Conservation (phyloP, 371 early-diverging fungal species). For the Conidiobolus incongruus region DNA sequence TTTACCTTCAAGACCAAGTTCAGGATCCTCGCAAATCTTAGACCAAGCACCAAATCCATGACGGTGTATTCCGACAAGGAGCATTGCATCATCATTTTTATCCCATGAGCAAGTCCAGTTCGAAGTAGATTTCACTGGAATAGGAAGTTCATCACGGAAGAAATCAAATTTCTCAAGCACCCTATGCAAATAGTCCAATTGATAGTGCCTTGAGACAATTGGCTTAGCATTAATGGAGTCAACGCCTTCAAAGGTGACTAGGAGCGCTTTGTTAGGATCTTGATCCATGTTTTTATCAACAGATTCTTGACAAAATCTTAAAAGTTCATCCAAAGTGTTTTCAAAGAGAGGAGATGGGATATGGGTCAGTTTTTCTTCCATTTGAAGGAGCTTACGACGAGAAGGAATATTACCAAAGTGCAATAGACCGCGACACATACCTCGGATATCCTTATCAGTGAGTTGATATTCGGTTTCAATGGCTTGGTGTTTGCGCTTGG, state of each 20-base stretch:
- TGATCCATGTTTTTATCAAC: conserved; percentile 21
- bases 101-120: conserved; percentile 82
- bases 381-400: conserved; percentile 52
- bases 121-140: conserved; percentile 51
- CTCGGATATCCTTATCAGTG: conserved; percentile 65
- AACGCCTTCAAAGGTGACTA: conserved; percentile 52
- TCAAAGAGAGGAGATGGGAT: conserved; percentile 39
- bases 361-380: conserved; percentile 49
- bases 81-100: conserved; percentile 83
- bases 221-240: conserved; percentile 65
- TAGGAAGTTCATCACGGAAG: conserved; percentile 29
- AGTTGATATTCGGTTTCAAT: conserved; percentile 25
- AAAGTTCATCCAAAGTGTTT: conserved; percentile 26
- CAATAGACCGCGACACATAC: conserved; percentile 49
- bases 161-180: conserved; percentile 10
- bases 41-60: conserved; percentile 92
- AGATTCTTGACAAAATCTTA: conserved; percentile 45
- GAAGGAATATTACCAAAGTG: conserved; percentile 58
- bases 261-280: conserved; percentile 50
- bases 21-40: conserved; percentile 52
- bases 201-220: conserved; percentile 33
- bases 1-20: conserved; percentile 52
- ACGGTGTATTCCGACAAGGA: conserved; percentile 76
- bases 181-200: conserved; percentile 15
- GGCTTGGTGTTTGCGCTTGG: conserved; percentile 10